Evolutionary conservation across 441 rosid genomes (phyloP), one percentile per base, ranked within the genome.

Genomic region (Capsella rubella): DNA sequence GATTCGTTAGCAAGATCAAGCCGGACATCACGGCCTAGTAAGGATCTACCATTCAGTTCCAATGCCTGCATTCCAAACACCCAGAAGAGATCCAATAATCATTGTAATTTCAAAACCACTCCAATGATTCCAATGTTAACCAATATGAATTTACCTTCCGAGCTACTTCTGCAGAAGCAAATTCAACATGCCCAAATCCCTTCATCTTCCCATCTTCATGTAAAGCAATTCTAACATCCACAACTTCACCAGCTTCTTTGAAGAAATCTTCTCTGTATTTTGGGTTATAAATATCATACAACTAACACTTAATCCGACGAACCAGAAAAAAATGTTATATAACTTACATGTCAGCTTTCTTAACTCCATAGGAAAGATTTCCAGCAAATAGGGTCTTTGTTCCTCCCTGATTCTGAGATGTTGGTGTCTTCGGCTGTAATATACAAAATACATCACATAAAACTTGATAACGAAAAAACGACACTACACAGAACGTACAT

Each of bases 161-260:
- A 39, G 97, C 99, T 31, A 50, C 97, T 74, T 92, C 95, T 56
- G 46, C 78, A 0, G 96, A 75, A 51, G 86, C 78, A 73, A 95
- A 95, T 69, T 92, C 98, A 78, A 92, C 87, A 82, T 92, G 96
- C n/a, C 91, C 92, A 74, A 6, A 92, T 8, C 99, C 97, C 84
- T 50, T 89, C 11, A 75, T 74, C 13, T 77, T 79, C 42, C 87
- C 91, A 34, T 89, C 88, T 5, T 63, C 68, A 65, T 84, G 79
- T 27, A 61, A 2, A 31, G 87, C 49, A 27, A 95, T 59, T 72
- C 97, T 91, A 6, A 92, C 81, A 78, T 87, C 95, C 32, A 80
- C 84, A 55, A 92, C 16, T 70, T 88, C 94, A 58, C 94, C 97
- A 68, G 45, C 85, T 49, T 59, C 87, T 75, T 86, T 78, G 73